Evolutionary conservation across 371 early-diverging fungal species (phyloP).

Genomic region (Rhizopus microsporus): DNA sequence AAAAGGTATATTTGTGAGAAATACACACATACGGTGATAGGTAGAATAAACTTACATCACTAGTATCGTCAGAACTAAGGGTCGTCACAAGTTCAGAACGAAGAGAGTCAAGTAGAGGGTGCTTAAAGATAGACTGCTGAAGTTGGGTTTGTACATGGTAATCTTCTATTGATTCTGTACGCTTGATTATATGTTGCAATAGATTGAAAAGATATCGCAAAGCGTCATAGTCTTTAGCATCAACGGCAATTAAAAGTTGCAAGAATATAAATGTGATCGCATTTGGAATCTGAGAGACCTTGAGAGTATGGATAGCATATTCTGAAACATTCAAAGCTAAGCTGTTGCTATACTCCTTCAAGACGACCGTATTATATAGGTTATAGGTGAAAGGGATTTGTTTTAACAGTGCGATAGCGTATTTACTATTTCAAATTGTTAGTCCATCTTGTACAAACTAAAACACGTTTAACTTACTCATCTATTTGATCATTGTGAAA

Average conservation of each 20-base stretch:
- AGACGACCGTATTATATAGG: slow-evolving; percentile 31
- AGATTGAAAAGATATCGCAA: slow-evolving; percentile 29
- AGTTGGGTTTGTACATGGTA: slow-evolving; percentile 17
- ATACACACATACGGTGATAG: too few species aligned
- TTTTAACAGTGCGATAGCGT: slow-evolving; percentile 25
- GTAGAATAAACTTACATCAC: too few species aligned
- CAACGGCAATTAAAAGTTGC: slow-evolving; percentile 30
- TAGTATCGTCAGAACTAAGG: too few species aligned
- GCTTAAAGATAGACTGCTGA: slow-evolving; percentile 16
- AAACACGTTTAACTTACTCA: slow-evolving; percentile 17
- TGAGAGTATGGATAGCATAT: slow-evolving; percentile 26
- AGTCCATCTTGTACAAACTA: background rate
- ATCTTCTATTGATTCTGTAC: slow-evolving; percentile 16
- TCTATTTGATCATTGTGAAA: slow-evolving; percentile 16
- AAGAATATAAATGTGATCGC: slow-evolving; percentile 28
- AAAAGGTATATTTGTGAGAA: too few species aligned
- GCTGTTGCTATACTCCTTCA: slow-evolving; percentile 14
- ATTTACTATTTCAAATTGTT: slow-evolving; percentile 9
- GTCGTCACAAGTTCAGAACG: slow-evolving; percentile 9
- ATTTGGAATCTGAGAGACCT: slow-evolving; percentile 23
- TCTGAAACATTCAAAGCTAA: slow-evolving; percentile 27
- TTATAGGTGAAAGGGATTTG: slow-evolving; percentile 39
- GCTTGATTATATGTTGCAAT: slow-evolving; percentile 26
- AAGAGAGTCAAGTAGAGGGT: slow-evolving; percentile 31
- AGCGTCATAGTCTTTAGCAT: slow-evolving; percentile 3